Base-by-base conservation (phyloP, 1,139 yeast species). In the Yamadazyma trypodendri region DNA sequence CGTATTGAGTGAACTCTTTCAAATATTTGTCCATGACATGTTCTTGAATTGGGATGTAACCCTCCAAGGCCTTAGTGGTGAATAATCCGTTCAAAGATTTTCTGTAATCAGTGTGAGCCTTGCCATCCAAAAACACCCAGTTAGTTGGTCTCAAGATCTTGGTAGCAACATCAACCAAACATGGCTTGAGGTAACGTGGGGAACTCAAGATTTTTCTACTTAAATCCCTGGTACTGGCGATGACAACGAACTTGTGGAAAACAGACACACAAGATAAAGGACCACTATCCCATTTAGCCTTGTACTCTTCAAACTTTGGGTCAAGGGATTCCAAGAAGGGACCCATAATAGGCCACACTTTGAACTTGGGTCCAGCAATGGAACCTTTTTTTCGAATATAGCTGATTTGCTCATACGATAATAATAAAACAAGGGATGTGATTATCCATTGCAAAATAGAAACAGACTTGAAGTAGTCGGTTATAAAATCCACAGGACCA, bases 41-140 rank as follows among this genome's bases (percentile, higher is more conserved):
- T 65, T 90, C 97, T 66, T 83, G 87, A 40, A 78, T 81, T 34
- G 96, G 96, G 48, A 92, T 68, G 63, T 92, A 92, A 48, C 76
- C 74, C 45, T 85, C 84, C 56, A 92, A 73, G 2, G 98, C 97
- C 51, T 77, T 74, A 49, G 81, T 79, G 12, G 95, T 84, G 64
- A 92, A 92, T 44, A 92, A 73, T 8, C 96, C 95, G 59, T 92
- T 92, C 56, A 92, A 72, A 14, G 95, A 82, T 58, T 83, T 81
- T 64, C 98, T 81, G 68, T 90, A 92, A 63, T 92, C 98, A 43
- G 82, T 79, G 56, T 92, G 98, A 23, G 81, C 94, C 68, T 89
- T 88, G 51, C 98, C 98, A 58, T 92, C 98, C 55, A 89, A 68
- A 61, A 92, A 92, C 34, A 92, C 98, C 98, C 98, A 92, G 70